These are phyloP conservation scores for Penicillium canescens DNA, from an alignment of 495 filamentous ascomycete species.

Conservation along the genomic window DNA sequence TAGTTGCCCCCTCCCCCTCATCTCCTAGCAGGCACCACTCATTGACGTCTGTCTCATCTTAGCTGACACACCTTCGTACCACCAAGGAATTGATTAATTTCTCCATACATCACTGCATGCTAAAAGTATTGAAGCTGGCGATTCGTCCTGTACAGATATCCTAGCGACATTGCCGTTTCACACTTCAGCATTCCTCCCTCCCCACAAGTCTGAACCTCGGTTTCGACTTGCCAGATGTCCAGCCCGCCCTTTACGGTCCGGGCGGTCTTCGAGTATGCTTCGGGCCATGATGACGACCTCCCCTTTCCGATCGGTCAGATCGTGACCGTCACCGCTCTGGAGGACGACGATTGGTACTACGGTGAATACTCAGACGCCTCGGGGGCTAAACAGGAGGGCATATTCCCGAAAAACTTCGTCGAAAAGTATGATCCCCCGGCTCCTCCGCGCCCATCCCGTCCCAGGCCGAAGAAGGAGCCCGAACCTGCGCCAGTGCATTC, in stretches of 20 bases:
- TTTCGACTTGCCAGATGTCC: conserved; percentile 61
- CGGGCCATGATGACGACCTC: conserved; percentile 91
- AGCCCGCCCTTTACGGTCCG: conserved; percentile 86
- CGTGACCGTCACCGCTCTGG: conserved; percentile 88
- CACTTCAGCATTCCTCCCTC: conserved; percentile 21
- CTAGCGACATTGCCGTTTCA: conserved; percentile 18
- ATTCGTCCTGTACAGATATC: conserved; percentile 20
- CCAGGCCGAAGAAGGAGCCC: conserved; percentile 73
- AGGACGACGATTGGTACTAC: conserved; percentile 93
- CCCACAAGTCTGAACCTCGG: conserved; percentile 23
- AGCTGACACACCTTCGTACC: conserved; percentile 19
- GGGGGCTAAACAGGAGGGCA: conserved; percentile 76
- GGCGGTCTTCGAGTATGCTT: conserved; percentile 90
- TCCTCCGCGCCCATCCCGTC: conserved; percentile 78
- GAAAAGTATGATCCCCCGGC: conserved; percentile 90
- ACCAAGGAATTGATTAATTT: conserved; percentile 7
- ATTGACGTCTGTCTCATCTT: conserved; percentile 18
- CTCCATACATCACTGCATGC: conserved; percentile 18
- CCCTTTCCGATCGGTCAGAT: conserved; percentile 82
- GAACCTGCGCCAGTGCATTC: conserved; percentile 42
- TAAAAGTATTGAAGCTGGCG: conserved; percentile 16
- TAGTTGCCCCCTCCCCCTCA: conserved; percentile 17
- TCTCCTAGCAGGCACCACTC: conserved; percentile 28
- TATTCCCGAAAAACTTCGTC: conserved; percentile 97
- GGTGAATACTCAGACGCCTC: conserved; percentile 81